Evolutionary conservation across 768 basidiomycete genomes (phyloP).

Genomic region (Termitomyces sp.): DNA sequence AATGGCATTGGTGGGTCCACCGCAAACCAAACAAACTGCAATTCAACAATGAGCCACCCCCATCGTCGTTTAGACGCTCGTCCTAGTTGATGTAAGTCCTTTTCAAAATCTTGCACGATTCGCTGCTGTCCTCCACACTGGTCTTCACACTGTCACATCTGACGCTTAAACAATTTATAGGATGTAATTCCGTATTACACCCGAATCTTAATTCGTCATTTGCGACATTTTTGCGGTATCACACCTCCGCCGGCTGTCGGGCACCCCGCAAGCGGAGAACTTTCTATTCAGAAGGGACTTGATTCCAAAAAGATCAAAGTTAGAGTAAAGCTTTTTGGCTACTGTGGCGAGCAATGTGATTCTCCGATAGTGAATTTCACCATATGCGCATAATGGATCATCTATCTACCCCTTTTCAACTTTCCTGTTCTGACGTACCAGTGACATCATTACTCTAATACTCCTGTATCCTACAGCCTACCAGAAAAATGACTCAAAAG

Average conservation of each 20-base stretch:
- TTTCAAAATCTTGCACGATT: background rate
- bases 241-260: background rate
- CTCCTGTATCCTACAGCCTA: background rate
- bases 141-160: too few relatives aligned
- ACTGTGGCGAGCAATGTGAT: slow-evolving; percentile 1
- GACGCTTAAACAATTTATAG: background rate
- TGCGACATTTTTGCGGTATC: background rate
- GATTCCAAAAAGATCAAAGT: slow-evolving; percentile 1
- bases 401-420: background rate
- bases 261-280: background rate
- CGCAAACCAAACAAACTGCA: background rate
- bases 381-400: background rate
- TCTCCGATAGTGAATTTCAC: slow-evolving; percentile 3
- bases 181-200: too few relatives aligned
- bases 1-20: background rate
- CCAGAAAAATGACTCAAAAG: background rate
- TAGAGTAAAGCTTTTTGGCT: slow-evolving; percentile 3
- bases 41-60: background rate
- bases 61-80: background rate
- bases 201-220: background rate
- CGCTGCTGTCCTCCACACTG: background rate
- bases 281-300: background rate
- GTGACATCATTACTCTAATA: background rate
- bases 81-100: background rate
- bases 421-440: background rate